These are phyloP conservation scores for Metarhizium sp. DNA, from an alignment of 2,329 filamentous ascomycete species.

Conservation along the genomic window DNA sequence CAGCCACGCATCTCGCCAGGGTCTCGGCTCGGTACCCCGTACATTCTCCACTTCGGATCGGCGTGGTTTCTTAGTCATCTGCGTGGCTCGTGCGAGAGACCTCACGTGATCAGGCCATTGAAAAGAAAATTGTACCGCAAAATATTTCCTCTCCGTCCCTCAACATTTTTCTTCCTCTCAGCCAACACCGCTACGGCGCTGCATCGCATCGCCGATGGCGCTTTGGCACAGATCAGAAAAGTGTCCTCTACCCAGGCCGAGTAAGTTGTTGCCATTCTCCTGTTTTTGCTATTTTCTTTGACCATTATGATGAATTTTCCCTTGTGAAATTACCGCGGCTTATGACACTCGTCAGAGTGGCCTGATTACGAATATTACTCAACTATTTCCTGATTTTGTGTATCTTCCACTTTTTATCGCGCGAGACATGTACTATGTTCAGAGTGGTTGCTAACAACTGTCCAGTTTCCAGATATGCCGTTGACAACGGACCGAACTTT, in stretches of 20 bases:
- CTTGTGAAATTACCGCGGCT: slow-evolving; percentile 6
- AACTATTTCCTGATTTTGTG: slow-evolving; percentile 1
- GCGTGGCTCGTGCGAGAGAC: no score
- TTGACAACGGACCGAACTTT: no score
- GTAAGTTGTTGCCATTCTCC: not conserved
- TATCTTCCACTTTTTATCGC: not conserved
- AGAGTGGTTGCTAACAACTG: not conserved
- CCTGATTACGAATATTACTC: slow-evolving; percentile 3
- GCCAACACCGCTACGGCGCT: not conserved
- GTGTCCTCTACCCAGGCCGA: not conserved
- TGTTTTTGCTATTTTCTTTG: not conserved
- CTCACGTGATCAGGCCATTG: no score
- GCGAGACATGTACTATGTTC: not conserved
- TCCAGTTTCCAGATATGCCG: not conserved
- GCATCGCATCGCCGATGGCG: not conserved
- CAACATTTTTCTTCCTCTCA: not conserved
- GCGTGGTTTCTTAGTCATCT: no score
- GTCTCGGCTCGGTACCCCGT: no score
- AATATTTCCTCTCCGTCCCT: not conserved
- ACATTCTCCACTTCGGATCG: no score
- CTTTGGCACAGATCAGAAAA: not conserved
- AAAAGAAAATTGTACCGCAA: no score
- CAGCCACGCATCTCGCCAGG: no score
- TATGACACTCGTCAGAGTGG: slow-evolving; percentile 4
- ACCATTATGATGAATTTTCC: slow-evolving; percentile 5